Percentiles rank a stretch among this genome's conserved stretches.
Conservation (phyloP, 1,284 basidiomycete species). For the Cystobasidium pallidum region DNA sequence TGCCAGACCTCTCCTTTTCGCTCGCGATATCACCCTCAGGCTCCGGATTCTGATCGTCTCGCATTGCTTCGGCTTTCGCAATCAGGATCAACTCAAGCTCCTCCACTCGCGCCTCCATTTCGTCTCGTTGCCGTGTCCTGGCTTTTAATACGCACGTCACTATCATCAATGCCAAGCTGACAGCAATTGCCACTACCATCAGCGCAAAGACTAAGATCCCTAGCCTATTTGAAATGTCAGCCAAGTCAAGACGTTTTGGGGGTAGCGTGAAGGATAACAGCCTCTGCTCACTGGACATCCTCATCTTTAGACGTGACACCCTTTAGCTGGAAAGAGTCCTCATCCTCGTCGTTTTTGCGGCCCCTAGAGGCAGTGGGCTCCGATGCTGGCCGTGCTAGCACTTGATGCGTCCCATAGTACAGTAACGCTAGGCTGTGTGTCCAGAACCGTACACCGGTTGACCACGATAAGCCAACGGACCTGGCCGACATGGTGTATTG, state of each 20-base stretch:
- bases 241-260: not conserved
- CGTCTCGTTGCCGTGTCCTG: constrained; percentile 16
- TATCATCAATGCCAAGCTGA: not conserved
- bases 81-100: not conserved
- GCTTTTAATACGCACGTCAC: not conserved
- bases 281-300: constrained; percentile 17
- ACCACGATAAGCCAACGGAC: not conserved
- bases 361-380: not conserved
- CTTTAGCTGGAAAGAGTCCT: not conserved
- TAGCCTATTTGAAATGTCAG: not conserved
- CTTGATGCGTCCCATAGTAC: not conserved
- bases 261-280: not conserved
- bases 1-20: not conserved
- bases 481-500: not conserved
- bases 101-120: constrained; percentile 5
- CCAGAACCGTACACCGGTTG: not conserved
- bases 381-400: not conserved
- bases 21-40: not conserved
- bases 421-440: not conserved
- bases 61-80: not conserved
- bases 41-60: not conserved
- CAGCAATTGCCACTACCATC: constrained; percentile 1
- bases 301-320: not conserved
- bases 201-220: constrained; percentile 20
- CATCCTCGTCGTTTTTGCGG: not conserved